Conservation (phyloP, 345 rosid species). For the Aquilaria malaccensis region DNA sequence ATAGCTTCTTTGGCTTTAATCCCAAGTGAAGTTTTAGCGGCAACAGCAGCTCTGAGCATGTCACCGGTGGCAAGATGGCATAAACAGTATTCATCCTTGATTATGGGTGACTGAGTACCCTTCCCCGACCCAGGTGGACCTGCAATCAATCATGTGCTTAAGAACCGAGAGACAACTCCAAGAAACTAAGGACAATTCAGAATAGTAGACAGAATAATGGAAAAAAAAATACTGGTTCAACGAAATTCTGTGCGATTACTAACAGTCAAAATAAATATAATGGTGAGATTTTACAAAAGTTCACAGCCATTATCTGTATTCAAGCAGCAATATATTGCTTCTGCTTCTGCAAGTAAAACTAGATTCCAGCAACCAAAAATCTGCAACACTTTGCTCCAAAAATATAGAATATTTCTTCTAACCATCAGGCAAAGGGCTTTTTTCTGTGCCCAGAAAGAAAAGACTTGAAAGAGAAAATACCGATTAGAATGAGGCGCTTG, state of each 20-base stretch:
- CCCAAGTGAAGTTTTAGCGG: conserved; percentile 93
- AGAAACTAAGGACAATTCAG: no score
- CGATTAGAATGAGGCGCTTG: conserved; percentile 88
- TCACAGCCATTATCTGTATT: no score
- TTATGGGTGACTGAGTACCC: conserved; percentile 93
- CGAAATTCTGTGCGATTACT: no score
- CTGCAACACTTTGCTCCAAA: neutral
- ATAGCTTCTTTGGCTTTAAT: conserved; percentile 94
- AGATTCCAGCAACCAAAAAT: neutral
- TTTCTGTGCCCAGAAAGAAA: no score
- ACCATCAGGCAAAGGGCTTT: no score
- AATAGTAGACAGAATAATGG: no score
- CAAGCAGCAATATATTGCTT: no score
- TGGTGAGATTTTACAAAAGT: neutral
- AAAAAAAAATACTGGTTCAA: no score
- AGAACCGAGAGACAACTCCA: no score
- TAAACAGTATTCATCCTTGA: conserved; percentile 88
- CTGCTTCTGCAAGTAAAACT: no score
- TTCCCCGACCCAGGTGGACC: conserved; percentile 99
- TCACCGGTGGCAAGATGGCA: conserved; percentile 99
- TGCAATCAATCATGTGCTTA: conserved; percentile 19
- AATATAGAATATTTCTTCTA: no score
- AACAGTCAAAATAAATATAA: no score
- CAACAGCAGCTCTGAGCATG: conserved; percentile 96
- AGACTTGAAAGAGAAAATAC: conserved; percentile 20